A percentile compares a stretch with the other conserved stretches of the same genome.
Evolutionary conservation across 441 rosid species (phyloP).

Genomic region (Bocquillonia castaneifolia): DNA sequence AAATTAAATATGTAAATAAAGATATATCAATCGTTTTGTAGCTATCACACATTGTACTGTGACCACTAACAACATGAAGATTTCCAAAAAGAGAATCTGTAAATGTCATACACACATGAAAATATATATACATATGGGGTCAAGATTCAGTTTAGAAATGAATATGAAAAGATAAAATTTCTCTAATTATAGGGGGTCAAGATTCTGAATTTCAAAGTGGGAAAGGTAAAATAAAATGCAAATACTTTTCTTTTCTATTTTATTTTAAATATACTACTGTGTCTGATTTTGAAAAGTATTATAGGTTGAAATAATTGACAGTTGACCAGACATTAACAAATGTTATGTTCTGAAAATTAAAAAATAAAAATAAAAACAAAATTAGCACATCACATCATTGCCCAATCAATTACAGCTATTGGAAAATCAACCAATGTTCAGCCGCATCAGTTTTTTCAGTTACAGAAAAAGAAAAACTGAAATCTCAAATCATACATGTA

Average conservation of each 20-base stretch:
- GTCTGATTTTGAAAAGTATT: constrained; percentile 13
- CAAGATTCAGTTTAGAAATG: background rate
- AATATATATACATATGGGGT: background rate
- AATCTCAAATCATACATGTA: constrained; percentile 21
- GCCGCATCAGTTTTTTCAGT: constrained; percentile 18
- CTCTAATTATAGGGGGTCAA: constrained; percentile 8
- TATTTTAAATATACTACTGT: background rate
- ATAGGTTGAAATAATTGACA: constrained; percentile 15
- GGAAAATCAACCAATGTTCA: constrained; percentile 19
- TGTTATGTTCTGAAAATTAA: constrained; percentile 1
- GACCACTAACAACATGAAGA: constrained; percentile 13
- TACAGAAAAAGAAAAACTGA: constrained; percentile 22
- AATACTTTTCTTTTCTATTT: too few species aligned
- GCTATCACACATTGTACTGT: constrained; percentile 29
- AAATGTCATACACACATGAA: background rate
- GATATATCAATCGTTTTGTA: constrained; percentile 23
- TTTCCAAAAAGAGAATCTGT: constrained; percentile 1
- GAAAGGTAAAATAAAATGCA: background rate
- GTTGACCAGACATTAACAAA: constrained; percentile 22
- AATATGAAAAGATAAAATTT: background rate
- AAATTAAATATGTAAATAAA: background rate
- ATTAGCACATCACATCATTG: constrained; percentile 26
- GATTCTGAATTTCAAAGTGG: background rate
- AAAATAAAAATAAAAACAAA: constrained; percentile 23
- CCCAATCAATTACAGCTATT: constrained; percentile 20